Evolutionary conservation across 352 stramenopile species (phyloP), one percentile per base, ranked within the genome.

Genomic region (Pythium inflatum): DNA sequence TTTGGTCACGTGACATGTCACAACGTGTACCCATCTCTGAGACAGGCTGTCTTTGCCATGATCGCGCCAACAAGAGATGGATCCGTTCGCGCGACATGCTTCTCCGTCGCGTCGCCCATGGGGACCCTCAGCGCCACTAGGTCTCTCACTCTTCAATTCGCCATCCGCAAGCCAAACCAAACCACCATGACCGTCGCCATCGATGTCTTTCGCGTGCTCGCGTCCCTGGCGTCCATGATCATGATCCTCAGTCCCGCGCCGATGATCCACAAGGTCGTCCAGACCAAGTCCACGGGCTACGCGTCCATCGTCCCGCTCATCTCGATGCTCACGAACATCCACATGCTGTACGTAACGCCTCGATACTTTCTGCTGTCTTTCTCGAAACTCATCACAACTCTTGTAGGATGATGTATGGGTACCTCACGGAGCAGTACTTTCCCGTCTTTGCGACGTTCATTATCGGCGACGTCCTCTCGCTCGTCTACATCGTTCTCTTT

Each of bases 301-400:
- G 80, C 77, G 46, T 88, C 81, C 22, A 78, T 88, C 38, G 74
- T 88, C n/a, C 79, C 80, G 22, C 72, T 88, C 12, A 68, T 82
- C 45, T 65, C 77, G 24, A 65, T 85, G 25, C 74, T 88, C 16
- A 63, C 73, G 4, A 88, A 88, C 49, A 81, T 68, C n/a, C 73
- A 86, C 62, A 70, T 74, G 24, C 87, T 58, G 67, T 74, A 56
- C 36, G 36, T 43, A 16, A 43, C 36, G 36, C 16, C 9, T 43
- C 36, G 36, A 43, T n/a, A n/a, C n/a, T 18, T 43, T 43, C 2
- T 43, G 36, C 36, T 43, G 6, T 12, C 36, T 12, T 43, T 18
- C 36, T 20, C 36, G 12, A 12, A 12, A 43, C 36, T 11, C 36
- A n/a, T n/a, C n/a, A n/a, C n/a, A n/a, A n/a, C n/a, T n/a, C n/a